A percentile compares a stretch with the other conserved stretches of the same genome.
phyloP scores from a whole-genome alignment of 2,329 filamentous ascomycete species.

The Claviceps quebecensis region DNA sequence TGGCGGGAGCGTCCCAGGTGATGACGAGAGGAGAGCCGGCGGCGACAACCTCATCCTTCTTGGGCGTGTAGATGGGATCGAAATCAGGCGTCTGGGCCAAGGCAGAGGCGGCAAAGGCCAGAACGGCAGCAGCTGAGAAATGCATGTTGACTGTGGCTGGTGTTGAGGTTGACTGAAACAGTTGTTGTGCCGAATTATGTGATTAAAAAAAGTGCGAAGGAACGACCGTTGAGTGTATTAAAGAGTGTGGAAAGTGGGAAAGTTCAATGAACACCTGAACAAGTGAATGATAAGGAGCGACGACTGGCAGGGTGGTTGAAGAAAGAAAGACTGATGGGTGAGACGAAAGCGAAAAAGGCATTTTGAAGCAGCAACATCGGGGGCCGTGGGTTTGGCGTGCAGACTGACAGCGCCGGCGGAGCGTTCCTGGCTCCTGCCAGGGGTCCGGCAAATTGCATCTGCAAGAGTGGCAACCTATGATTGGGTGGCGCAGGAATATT shows the following conservation, averaged over 20 bases:
- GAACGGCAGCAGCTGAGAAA: slow-evolving; percentile 34
- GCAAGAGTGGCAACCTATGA: slow-evolving; percentile 1
- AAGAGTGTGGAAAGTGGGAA: slow-evolving; percentile 19
- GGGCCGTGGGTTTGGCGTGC: background rate
- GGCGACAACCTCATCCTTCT: slow-evolving; percentile 25
- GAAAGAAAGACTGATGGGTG: background rate
- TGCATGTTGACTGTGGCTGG: slow-evolving; percentile 33
- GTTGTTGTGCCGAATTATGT: background rate
- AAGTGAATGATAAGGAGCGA: slow-evolving; percentile 8
- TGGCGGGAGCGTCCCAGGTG: slow-evolving; percentile 31
- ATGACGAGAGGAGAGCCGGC: slow-evolving; percentile 37
- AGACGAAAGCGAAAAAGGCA: slow-evolving; percentile 9
- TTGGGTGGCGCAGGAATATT: slow-evolving; percentile 5
- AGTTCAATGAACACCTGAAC: slow-evolving; percentile 7
- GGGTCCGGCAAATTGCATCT: slow-evolving; percentile 9
- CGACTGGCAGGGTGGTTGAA: slow-evolving; percentile 12
- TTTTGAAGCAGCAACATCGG: background rate
- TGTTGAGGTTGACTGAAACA: background rate
- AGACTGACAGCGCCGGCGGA: background rate
- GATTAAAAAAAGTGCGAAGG: slow-evolving; percentile 3
- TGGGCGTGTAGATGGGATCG: slow-evolving; percentile 37
- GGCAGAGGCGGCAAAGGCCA: slow-evolving; percentile 37
- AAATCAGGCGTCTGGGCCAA: slow-evolving; percentile 43
- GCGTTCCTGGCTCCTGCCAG: background rate
- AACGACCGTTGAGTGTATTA: slow-evolving; percentile 8